Evolutionary conservation across 176 grass and related monocot species (phyloP), one percentile per base, ranked within the genome.

Genomic region (Cenchrus americanus): DNA sequence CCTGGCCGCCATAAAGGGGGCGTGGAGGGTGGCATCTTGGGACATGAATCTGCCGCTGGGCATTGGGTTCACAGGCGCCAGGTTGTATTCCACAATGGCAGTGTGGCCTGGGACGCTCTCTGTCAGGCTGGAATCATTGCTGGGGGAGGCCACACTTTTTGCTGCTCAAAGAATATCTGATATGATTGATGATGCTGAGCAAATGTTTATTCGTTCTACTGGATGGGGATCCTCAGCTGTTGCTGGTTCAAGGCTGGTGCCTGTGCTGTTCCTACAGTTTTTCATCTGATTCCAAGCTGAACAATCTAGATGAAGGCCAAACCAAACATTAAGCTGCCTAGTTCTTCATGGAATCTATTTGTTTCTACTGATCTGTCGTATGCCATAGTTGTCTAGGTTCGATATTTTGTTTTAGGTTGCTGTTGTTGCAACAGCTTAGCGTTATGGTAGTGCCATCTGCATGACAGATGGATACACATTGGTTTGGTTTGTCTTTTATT

Each of bases 41-140:
- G 76, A 90, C 75, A 62, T 87, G 80, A 90, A 83, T 86, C 84
- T 75, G 80, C 80, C 82, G 51, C 27, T 60, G 50, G 61, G 84
- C 80, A 63, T 69, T 83, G 68, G 80, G 43, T 87, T 87, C 80
- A 68, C 61, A 83, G 84, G 84, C 61, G 84, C 84, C 88, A 90
- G 88, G 84, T 87, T 90, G 88, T 90, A 75, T 82, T 79, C 84
- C 88, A 87, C 80, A 90, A 74, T 83, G 75, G 51, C 80, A 83
- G 78, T 90, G 84, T 49, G 41, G 59, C 66, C 66, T 61, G 80
- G 75, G 84, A 62, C 75, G 51, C 46, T 90, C 84, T 75, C 52
- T 82, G 73, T 80, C 75, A 90, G 88, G 80, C 67, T 22, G 44
- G 80, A 75, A 87, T 90, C 88, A 80, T 90, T 87, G 74, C 73